A percentile compares a stretch with the other conserved stretches of the same genome.
These are phyloP conservation scores for Neurospora tetrasperma DNA, from an alignment of 495 filamentous ascomycete genomes.

Conservation along the genomic window DNA sequence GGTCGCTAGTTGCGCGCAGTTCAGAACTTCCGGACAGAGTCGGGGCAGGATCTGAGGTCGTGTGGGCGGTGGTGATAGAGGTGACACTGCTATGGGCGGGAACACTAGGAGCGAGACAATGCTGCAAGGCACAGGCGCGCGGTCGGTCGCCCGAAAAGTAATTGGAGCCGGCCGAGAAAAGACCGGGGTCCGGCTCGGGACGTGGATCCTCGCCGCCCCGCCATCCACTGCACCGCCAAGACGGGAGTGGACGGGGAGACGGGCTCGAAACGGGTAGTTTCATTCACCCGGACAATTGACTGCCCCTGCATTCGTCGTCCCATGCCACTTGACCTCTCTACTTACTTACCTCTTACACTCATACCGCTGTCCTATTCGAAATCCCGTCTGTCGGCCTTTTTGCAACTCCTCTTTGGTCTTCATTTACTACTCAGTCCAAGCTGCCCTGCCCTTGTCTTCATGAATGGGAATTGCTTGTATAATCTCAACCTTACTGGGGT, in stretches of 20 bases:
- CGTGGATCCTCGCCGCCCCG: not conserved
- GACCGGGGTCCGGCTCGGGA: not conserved
- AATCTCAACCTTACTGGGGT: not conserved
- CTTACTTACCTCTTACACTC: no score
- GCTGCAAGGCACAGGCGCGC: not conserved
- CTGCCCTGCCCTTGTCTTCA: not conserved
- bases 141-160: not conserved
- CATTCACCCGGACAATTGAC: not conserved
- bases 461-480: not conserved
- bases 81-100: not conserved
- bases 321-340: no score
- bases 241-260: not conserved
- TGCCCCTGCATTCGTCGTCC: not conserved
- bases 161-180: not conserved
- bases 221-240: not conserved
- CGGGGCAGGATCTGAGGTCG: not conserved
- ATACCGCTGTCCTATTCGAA: no score
- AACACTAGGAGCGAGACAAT: not conserved
- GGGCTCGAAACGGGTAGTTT: not conserved
- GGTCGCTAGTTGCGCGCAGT: not conserved
- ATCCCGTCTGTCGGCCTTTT: no score
- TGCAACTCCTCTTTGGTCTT: no score
- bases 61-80: not conserved
- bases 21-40: not conserved
- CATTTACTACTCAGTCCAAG: no score